Conservation (phyloP, 176 grass and related monocot genomes). For the Oryza rufipogon region DNA sequence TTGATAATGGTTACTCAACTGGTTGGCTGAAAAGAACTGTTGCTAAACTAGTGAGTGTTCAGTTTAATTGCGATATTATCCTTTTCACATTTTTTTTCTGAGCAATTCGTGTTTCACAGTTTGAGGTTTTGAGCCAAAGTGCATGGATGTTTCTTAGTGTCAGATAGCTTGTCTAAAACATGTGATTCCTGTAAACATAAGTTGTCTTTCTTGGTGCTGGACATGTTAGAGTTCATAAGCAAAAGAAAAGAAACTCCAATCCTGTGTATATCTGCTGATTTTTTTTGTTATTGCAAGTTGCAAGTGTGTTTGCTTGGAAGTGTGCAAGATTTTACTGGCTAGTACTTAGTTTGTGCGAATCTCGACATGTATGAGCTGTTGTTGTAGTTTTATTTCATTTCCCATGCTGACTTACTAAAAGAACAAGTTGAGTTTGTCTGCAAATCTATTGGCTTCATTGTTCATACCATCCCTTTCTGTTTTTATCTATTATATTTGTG, state of each 20-base stretch:
- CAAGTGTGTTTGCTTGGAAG: neutral
- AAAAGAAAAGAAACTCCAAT: slow-evolving; percentile 3
- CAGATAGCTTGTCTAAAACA: neutral
- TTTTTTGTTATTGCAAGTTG: neutral
- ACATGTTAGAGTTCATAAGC: neutral
- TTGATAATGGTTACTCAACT: neutral
- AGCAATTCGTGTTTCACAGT: neutral
- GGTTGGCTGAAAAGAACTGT: neutral
- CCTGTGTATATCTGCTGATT: neutral
- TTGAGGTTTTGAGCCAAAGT: neutral
- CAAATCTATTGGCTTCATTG: neutral
- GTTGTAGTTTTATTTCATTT: neutral
- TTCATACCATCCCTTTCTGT: neutral
- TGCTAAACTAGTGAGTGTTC: neutral
- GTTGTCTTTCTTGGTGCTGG: neutral
- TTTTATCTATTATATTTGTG: slow-evolving; percentile 12
- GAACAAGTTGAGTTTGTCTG: neutral
- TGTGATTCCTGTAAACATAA: neutral
- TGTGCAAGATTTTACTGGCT: neutral
- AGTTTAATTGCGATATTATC: no score
- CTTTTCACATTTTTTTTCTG: neutral
- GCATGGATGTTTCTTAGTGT: neutral
- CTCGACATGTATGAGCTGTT: neutral
- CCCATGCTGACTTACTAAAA: neutral
- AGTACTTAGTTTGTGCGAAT: slow-evolving; percentile 6